phyloP scores from a whole-genome alignment of 441 rosid species.

The Dalechampia spathulata region DNA sequence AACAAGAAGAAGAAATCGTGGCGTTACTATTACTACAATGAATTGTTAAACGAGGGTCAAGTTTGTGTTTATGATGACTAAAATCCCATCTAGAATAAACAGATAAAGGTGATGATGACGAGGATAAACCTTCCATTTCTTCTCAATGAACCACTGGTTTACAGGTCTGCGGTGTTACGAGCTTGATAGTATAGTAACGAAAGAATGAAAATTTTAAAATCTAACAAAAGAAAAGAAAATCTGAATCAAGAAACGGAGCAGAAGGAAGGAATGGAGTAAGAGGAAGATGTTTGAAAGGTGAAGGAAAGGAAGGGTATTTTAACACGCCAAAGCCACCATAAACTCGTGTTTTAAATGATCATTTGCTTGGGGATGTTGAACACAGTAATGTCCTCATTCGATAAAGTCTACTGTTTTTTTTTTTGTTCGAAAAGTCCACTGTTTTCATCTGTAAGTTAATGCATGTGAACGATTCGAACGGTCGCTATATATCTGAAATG shows the following conservation, averaged over 20 bases:
- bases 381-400: slow-evolving; percentile 5
- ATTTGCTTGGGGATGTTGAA: not conserved
- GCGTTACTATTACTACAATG: slow-evolving; percentile 8
- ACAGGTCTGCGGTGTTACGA: not conserved
- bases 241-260: slow-evolving; percentile 11
- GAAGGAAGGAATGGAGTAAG: slow-evolving; percentile 34
- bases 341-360: not conserved
- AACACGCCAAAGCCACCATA: slow-evolving; percentile 47
- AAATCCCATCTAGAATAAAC: slow-evolving; percentile 40
- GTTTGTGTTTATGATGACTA: slow-evolving; percentile 20
- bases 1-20: slow-evolving; percentile 35
- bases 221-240: not conserved
- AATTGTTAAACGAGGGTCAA: slow-evolving; percentile 18
- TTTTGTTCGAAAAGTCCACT: not conserved
- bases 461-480: too few species aligned
- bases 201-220: not conserved
- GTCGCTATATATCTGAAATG: too few species aligned
- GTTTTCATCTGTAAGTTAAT: not conserved
- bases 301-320: slow-evolving; percentile 26
- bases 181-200: too few species aligned
- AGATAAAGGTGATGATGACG: slow-evolving; percentile 47
- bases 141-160: not conserved
- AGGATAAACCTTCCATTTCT: slow-evolving; percentile 54
- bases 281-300: slow-evolving; percentile 7
- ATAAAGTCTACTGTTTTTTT: not conserved